These are phyloP conservation scores for Heliocybe sulcata DNA, from an alignment of 1,284 basidiomycete species.

Conservation along the genomic window DNA sequence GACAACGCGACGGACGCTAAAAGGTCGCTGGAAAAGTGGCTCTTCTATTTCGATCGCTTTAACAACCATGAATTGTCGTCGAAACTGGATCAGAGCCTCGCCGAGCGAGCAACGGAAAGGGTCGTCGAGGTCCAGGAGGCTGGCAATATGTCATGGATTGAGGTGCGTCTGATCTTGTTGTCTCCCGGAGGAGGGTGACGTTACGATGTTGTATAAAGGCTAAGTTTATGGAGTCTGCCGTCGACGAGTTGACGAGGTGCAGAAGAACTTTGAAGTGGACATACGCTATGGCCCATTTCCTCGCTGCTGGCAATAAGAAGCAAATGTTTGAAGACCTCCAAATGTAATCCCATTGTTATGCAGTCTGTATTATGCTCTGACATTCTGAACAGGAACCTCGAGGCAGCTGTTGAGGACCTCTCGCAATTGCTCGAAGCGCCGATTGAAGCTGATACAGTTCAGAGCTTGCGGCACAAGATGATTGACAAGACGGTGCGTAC, in stretches of 20 bases:
- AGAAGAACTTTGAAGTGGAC: slow-evolving; percentile 65
- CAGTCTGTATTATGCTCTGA: neutral
- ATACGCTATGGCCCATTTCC: slow-evolving; percentile 66
- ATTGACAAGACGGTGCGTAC: slow-evolving; percentile 47
- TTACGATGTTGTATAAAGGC: slow-evolving; percentile 14
- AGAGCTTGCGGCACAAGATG: slow-evolving; percentile 47
- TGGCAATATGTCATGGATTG: slow-evolving; percentile 58
- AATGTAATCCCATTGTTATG: slow-evolving; percentile 18
- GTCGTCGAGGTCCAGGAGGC: slow-evolving; percentile 62
- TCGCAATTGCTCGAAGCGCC: slow-evolving; percentile 56
- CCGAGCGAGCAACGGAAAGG: slow-evolving; percentile 56
- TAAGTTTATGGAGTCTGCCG: slow-evolving; percentile 60
- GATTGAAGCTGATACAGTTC: slow-evolving; percentile 46
- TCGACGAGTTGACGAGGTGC: slow-evolving; percentile 46
- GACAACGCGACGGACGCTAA: slow-evolving; percentile 43
- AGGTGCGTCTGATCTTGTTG: slow-evolving; percentile 28
- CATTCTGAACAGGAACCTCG: slow-evolving; percentile 38
- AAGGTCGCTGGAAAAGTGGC: slow-evolving; percentile 53
- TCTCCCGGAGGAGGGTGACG: neutral
- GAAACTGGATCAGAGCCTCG: slow-evolving; percentile 53
- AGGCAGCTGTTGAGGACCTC: slow-evolving; percentile 59
- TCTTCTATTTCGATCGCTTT: slow-evolving; percentile 63
- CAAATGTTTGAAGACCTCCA: slow-evolving; percentile 67
- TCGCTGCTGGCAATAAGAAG: slow-evolving; percentile 55
- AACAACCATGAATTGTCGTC: slow-evolving; percentile 66